Percentiles rank a stretch among this genome's conserved stretches.
These are phyloP conservation scores for Malassezia sympodialis DNA, from an alignment of 1,284 basidiomycete genomes.

Conservation along the genomic window DNA sequence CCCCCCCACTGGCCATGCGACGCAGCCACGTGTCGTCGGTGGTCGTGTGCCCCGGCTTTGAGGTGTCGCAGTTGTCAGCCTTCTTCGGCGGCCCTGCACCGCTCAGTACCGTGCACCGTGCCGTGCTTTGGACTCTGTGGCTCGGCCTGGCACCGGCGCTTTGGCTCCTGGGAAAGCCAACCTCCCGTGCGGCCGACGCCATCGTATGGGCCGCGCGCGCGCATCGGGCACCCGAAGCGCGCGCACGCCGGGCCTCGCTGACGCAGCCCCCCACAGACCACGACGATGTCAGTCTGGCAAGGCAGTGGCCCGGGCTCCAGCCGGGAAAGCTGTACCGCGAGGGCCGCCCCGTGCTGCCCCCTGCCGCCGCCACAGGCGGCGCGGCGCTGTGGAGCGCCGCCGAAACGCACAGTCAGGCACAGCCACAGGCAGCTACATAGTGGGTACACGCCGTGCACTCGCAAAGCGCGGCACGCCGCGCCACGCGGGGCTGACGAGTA, in stretches of 20 bases:
- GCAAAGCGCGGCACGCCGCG: conserved; percentile 8
- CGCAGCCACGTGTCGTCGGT: conserved; percentile 32
- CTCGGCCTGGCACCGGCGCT: conserved; percentile 21
- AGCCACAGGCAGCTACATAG: background rate
- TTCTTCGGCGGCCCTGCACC: background rate
- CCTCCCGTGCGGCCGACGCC: conserved; percentile 24
- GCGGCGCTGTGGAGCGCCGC: conserved; percentile 10
- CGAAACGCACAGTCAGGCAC: background rate
- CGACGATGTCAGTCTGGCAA: background rate
- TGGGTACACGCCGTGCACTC: background rate
- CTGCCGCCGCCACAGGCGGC: background rate
- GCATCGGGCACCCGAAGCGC: conserved; percentile 14
- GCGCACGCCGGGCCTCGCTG: background rate
- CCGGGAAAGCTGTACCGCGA: conserved; percentile 13
- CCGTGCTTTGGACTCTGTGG: conserved; percentile 16
- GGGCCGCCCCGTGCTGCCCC: conserved; percentile 1
- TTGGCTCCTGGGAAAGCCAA: conserved; percentile 28
- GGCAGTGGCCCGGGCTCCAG: conserved; percentile 9
- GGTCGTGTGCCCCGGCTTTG: conserved; percentile 41
- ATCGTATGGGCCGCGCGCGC: conserved; percentile 24
- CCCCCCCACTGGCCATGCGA: background rate
- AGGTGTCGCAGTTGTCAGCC: conserved; percentile 18
- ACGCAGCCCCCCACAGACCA: background rate
- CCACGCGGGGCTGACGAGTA: conserved; percentile 11
- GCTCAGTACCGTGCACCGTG: background rate